These are phyloP conservation scores for Sclerotinia minor DNA, from an alignment of 2,329 filamentous ascomycete genomes.

Conservation along the genomic window DNA sequence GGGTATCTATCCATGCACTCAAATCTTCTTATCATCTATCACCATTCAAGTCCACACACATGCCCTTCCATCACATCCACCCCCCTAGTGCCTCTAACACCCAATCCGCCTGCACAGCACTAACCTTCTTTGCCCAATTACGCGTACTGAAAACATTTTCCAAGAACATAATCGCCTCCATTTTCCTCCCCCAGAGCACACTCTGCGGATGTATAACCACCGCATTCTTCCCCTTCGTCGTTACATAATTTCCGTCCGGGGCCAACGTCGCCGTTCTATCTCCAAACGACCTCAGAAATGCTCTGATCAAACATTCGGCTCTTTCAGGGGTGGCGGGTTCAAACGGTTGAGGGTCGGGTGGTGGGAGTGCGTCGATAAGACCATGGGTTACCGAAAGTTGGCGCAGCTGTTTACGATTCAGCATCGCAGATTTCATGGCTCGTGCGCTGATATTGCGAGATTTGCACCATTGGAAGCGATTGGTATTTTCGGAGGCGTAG, in stretches of 20 bases:
- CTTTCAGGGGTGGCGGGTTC: conserved; percentile 54
- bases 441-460: conserved; percentile 56
- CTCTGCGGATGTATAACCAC: conserved; percentile 65
- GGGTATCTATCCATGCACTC: neutral
- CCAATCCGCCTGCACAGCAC: conserved; percentile 60
- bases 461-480: conserved; percentile 58
- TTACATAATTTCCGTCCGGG: conserved; percentile 62
- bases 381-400: conserved; percentile 55
- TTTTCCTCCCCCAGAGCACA: conserved; percentile 61
- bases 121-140: conserved; percentile 67
- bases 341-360: conserved; percentile 57
- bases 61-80: conserved; percentile 12
- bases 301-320: conserved; percentile 56
- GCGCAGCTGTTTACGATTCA: conserved; percentile 62
- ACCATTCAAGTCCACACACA: neutral
- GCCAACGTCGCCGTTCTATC: conserved; percentile 61
- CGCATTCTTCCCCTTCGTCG: conserved; percentile 58
- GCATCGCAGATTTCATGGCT: conserved; percentile 63
- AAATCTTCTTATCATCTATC: neutral
- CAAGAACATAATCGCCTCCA: conserved; percentile 67
- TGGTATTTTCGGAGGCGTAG: conserved; percentile 56
- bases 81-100: conserved; percentile 44
- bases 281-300: conserved; percentile 63
- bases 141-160: conserved; percentile 67
- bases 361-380: conserved; percentile 45